Conservation (phyloP, 1,284 basidiomycete genomes). For the Cutaneotrichosporon arboriforme region DNA sequence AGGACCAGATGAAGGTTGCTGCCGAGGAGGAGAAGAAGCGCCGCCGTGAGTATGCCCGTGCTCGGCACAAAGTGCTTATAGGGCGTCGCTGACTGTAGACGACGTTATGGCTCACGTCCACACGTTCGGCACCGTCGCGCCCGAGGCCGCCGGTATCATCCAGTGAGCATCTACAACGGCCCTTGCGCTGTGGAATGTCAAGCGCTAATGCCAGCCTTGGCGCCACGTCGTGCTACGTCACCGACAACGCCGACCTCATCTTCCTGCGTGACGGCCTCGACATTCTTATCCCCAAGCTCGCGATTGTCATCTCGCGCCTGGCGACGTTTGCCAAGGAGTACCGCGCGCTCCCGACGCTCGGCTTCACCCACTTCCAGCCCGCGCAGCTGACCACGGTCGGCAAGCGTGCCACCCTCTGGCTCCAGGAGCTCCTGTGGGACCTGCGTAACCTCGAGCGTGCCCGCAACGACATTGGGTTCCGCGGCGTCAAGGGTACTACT, state of each 20-base stretch:
- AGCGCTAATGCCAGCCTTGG: conserved; percentile 64
- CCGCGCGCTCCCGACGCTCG: conserved; percentile 77
- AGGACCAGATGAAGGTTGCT: conserved; percentile 84
- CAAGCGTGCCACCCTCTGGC: conserved; percentile 98
- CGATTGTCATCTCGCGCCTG: conserved; percentile 82
- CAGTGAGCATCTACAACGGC: too few species aligned
- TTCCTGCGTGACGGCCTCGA: conserved; percentile 85
- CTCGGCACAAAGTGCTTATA: neutral
- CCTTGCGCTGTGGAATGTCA: too few species aligned
- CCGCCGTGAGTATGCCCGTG: conserved; percentile 53
- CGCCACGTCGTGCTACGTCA: conserved; percentile 97
- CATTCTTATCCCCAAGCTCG: conserved; percentile 79
- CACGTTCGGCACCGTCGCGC: conserved; percentile 89
- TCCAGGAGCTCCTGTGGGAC: conserved; percentile 97
- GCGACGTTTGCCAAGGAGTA: conserved; percentile 69
- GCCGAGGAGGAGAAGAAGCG: conserved; percentile 94
- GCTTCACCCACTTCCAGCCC: conserved; percentile 99
- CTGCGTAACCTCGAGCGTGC: conserved; percentile 87
- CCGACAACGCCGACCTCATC: conserved; percentile 97
- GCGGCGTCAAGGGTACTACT: conserved; percentile 98
- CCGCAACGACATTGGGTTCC: conserved; percentile 89
- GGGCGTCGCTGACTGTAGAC: conserved; percentile 49
- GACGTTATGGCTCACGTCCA: conserved; percentile 99
- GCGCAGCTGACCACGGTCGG: conserved; percentile 98
- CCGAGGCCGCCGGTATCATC: conserved; percentile 93